Percentiles rank a stretch among this genome's conserved stretches.
Conservation (phyloP, 2,329 filamentous ascomycete genomes). For the Stagonosporopsis chrysanthemi region DNA sequence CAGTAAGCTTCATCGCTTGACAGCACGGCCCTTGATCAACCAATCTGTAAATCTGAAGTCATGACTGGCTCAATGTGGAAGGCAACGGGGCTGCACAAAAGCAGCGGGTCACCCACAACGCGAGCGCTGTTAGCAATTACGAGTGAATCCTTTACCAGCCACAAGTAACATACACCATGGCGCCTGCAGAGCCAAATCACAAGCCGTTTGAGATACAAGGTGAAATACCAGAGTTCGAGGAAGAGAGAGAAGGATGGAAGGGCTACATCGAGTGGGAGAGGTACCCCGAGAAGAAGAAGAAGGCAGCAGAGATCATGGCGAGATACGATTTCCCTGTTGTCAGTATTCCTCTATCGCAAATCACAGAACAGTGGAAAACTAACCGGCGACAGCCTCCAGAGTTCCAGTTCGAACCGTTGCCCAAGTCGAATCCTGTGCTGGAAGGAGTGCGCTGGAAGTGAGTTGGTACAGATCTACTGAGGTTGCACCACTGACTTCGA, state of each 20-base stretch:
- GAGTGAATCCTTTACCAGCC: background rate
- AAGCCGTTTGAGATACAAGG: slow-evolving; percentile 37
- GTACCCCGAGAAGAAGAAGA: slow-evolving; percentile 71
- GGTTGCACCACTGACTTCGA: slow-evolving; percentile 2
- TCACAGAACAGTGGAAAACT: background rate
- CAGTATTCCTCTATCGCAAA: slow-evolving; percentile 6
- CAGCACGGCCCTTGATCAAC: slow-evolving; percentile 3
- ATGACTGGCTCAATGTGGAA: slow-evolving; percentile 16
- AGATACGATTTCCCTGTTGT: slow-evolving; percentile 59
- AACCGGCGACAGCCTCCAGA: slow-evolving; percentile 48
- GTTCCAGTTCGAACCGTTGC: slow-evolving; percentile 53
- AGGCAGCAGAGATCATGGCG: slow-evolving; percentile 63
- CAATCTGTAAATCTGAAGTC: slow-evolving; percentile 15
- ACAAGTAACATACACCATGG: slow-evolving; percentile 30
- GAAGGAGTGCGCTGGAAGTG: slow-evolving; percentile 57
- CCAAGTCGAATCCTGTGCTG: slow-evolving; percentile 54
- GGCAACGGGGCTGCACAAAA: slow-evolving; percentile 1
- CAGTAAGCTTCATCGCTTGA: slow-evolving; percentile 11
- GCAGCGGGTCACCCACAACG: background rate
- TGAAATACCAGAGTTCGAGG: slow-evolving; percentile 47
- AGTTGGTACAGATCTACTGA: background rate
- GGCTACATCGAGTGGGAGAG: slow-evolving; percentile 61
- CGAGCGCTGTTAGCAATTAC: background rate
- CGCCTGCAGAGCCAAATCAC: slow-evolving; percentile 43
- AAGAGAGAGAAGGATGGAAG: slow-evolving; percentile 58